Base-by-base conservation (phyloP, 176 grass and related monocot species). In the Bromus sterilis region DNA sequence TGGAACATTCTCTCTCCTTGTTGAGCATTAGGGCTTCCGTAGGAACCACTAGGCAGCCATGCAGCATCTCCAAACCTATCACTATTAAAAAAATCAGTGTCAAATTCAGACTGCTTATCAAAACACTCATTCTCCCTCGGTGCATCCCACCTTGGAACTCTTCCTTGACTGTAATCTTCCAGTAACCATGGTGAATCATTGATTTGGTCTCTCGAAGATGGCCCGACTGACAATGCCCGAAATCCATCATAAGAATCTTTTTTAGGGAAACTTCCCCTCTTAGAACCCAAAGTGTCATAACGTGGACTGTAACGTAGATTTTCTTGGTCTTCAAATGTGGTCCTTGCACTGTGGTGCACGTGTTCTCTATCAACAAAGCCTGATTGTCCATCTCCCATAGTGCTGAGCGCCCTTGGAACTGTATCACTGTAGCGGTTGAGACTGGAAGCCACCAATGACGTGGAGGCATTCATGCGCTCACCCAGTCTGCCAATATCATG, bases 31-130 rank as follows among this genome's bases (percentile, higher is more conserved):
- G 79, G 84, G 56, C 83, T 92, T 82, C 74, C 89, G 70, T 84
- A 74, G 28, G 90, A 93, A 81, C 78, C 84, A 56, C 82, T 86
- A 78, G 86, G 82, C 44, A 75, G 73, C 88, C 86, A 95, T 46
- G 86, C 76, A 71, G 73, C 49, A 88, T 98, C 93, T 78, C 88
- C 91, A 86, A 93, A 93, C 39, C 89, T 89, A 36, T 90, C 89
- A 5, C 82, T 81, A 30, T 78, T 92, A 53, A 85, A 86, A 82
- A 93, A 77, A 20, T 91, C 86, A 4, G 78, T 72, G 46, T 91
- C 84, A 71, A 89, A 85, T 55, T 98, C 88, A 70, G 74, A 85
- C 64, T 81, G 87, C 75, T 84, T 93, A 33, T 83, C 89, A 70
- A 94, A 89, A 87, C 39, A 74, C 56, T 90, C 84, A 85, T 75